A percentile compares a stretch with the other conserved stretches of the same genome.
phyloP scores from a whole-genome alignment of 2,329 filamentous ascomycete species.

The Ilyonectria destructans region DNA sequence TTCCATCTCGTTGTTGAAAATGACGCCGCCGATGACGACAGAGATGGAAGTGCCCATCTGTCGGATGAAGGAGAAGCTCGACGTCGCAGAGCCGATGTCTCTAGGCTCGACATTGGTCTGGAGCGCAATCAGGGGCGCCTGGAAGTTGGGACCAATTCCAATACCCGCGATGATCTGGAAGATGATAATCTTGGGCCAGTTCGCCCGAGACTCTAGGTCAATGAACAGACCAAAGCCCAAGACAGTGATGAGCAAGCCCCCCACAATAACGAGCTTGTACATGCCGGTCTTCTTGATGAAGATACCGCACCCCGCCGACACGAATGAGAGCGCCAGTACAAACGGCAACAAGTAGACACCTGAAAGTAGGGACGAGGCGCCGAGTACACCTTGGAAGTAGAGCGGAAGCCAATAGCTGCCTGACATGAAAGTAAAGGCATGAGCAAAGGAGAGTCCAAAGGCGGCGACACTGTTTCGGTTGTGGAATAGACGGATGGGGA shows the following conservation, averaged over 20 bases:
- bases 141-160: conserved; percentile 79
- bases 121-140: conserved; percentile 78
- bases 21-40: conserved; percentile 82
- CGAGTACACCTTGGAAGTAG: conserved; percentile 86
- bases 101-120: conserved; percentile 74
- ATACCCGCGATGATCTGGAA: conserved; percentile 77
- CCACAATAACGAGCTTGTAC: conserved; percentile 74
- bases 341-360: conserved; percentile 83
- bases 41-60: conserved; percentile 79
- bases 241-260: conserved; percentile 72
- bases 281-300: conserved; percentile 76
- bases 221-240: conserved; percentile 78
- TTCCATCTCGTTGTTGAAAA: conserved; percentile 84
- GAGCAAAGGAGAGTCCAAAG: conserved; percentile 78
- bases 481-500: conserved; percentile 81
- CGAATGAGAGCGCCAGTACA: conserved; percentile 77
- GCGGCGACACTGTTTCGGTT: conserved; percentile 77
- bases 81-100: conserved; percentile 79
- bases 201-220: conserved; percentile 70
- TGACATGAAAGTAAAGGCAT: conserved; percentile 85
- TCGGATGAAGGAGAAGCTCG: conserved; percentile 78
- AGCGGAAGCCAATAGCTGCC: conserved; percentile 86
- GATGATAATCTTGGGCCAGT: conserved; percentile 71
- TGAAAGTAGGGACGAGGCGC: conserved; percentile 78
- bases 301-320: conserved; percentile 72